Evolutionary conservation across 2,329 filamentous ascomycete genomes (phyloP).

Genomic region (Diaporthe nobilis): DNA sequence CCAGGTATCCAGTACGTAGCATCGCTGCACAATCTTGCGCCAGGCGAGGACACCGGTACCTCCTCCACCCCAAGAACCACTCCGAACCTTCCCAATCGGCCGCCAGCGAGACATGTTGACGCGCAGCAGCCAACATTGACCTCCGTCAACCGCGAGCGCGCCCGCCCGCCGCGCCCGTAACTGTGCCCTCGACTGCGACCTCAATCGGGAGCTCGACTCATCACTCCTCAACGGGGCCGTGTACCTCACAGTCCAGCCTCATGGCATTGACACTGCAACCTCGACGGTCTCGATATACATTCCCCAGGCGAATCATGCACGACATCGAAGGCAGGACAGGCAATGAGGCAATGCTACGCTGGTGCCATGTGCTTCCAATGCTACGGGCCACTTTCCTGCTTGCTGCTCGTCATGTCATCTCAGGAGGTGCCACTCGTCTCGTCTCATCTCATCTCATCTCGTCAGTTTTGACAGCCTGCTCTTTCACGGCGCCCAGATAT

Average conservation of each 20-base stretch:
- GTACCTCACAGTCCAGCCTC: not conserved
- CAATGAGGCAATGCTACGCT: constrained; percentile 30
- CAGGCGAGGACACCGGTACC: not conserved
- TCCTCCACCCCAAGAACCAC: not conserved
- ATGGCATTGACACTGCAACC: constrained; percentile 31
- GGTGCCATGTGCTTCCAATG: constrained; percentile 32
- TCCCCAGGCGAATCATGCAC: constrained; percentile 30
- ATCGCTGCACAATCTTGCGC: not conserved
- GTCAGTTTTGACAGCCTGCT: constrained; percentile 22
- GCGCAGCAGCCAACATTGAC: not conserved
- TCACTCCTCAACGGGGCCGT: not conserved
- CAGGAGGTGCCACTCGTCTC: constrained; percentile 24
- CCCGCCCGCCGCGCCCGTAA: not conserved
- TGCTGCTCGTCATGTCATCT: constrained; percentile 30
- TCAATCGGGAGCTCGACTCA: not conserved
- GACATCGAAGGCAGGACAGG: constrained; percentile 21
- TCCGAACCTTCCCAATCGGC: not conserved
- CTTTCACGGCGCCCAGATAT: not conserved
- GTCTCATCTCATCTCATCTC: constrained; percentile 28
- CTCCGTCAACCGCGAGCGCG: not conserved
- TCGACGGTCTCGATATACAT: constrained; percentile 10
- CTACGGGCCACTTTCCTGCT: constrained; percentile 13
- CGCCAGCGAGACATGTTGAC: not conserved
- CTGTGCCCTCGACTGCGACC: constrained; percentile 6
- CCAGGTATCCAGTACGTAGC: not conserved